Evolutionary conservation across 768 basidiomycete genomes (phyloP).

Genomic region (Mycena filopes): DNA sequence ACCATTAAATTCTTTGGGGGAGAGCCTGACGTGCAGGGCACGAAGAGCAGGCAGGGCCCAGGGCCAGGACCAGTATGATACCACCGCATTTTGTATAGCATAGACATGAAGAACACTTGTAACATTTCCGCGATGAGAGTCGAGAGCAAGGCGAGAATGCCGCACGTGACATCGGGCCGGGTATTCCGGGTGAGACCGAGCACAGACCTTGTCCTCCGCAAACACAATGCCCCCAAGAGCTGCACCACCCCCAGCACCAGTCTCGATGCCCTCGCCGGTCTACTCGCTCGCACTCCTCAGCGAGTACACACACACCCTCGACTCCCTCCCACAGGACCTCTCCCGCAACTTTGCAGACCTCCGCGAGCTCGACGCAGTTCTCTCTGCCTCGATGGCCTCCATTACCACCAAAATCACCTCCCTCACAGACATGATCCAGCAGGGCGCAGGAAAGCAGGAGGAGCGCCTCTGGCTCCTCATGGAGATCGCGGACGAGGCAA

Average conservation of each 20-base stretch:
- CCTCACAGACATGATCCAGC: slow-evolving; percentile 83
- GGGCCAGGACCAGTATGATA: slow-evolving; percentile 19
- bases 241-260: slow-evolving; percentile 38
- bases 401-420: slow-evolving; percentile 83
- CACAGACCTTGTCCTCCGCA: slow-evolving; percentile 12
- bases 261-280: slow-evolving; percentile 50
- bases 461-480: slow-evolving; percentile 87
- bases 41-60: slow-evolving; percentile 9
- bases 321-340: slow-evolving; percentile 92
- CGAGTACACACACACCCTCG: slow-evolving; percentile 92
- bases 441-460: slow-evolving; percentile 65
- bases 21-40: slow-evolving; percentile 24
- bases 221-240: slow-evolving; percentile 51
- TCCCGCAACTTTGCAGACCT: slow-evolving; percentile 96
- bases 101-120: slow-evolving; percentile 17
- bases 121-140: slow-evolving; percentile 28
- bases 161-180: slow-evolving; percentile 13
- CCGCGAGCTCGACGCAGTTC: slow-evolving; percentile 97
- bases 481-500: slow-evolving; percentile 95
- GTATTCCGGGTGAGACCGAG: too few species aligned
- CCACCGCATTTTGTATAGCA: slow-evolving; percentile 22
- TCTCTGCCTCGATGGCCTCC: slow-evolving; percentile 85
- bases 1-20: slow-evolving; percentile 14
- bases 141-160: not conserved
- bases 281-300: slow-evolving; percentile 77